Base-by-base conservation (phyloP, 805 yeast genomes). In the Wickerhamomyces sydowiorum region DNA sequence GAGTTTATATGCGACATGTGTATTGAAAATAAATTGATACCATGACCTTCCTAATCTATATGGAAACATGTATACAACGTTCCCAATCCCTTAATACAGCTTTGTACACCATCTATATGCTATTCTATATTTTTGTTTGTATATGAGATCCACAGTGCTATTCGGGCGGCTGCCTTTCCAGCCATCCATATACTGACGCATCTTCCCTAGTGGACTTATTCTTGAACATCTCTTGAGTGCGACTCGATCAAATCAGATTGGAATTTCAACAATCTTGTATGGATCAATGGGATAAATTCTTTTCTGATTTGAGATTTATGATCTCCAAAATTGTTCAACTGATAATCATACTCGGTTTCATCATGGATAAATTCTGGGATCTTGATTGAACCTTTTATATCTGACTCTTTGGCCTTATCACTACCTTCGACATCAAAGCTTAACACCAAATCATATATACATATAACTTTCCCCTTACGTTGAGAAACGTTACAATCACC, bases 401-500 rank as follows among this genome's bases (percentile, higher is more conserved):
- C 59, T 37, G 40, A 19, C 18, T 68, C 71, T 1, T 48, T 57
- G 3, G 50, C 59, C 7, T 56, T 62, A 7, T 60, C 65, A 23
- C 57, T 51, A 13, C 75, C 70, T 29, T 59, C 54, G 18, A 79
- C 66, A 9, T 64, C 54, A 44, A 85, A 69, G 48, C 66, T 69
- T 37, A 85, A 59, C 36, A 66, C 65, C 70, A 85, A 58, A 56
- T 86, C 95, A 54, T 75, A 85, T 38, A 85, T 80, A 56, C 91
- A 84, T 53, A 78, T 75, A 21, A 82, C 86, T 61, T 80, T 82
- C 8, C 91, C 91, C 62, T 86, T 86, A 66, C 95, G 75, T 61
- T 86, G 91, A 19, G 87, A 80, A 13, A 86, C 90, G 53, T 85
- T 86, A 52, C 93, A 83, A 59, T 86, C 93, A 19, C 95, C 95